These are phyloP conservation scores for Leccinum disarticulatum DNA, from an alignment of 768 basidiomycete species.

Conservation along the genomic window DNA sequence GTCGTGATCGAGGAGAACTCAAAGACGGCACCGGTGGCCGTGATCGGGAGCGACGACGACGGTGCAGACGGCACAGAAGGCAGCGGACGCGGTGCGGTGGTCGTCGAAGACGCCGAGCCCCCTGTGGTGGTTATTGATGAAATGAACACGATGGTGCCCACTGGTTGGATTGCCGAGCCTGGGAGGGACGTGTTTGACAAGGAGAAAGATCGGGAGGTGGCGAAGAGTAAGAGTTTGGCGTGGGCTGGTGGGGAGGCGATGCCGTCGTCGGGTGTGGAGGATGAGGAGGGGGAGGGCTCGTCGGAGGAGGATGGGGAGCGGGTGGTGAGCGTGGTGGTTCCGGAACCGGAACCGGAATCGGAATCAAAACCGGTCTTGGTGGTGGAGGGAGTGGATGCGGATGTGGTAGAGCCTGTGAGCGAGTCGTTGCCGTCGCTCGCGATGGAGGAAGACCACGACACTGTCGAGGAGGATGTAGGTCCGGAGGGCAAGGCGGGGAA, in stretches of 20 bases:
- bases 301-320: conserved; percentile 14
- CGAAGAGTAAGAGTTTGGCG: conserved; percentile 52
- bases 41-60: conserved; percentile 44
- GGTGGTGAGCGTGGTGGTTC: conserved; percentile 36
- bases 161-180: conserved; percentile 64
- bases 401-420: neutral
- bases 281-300: conserved; percentile 1
- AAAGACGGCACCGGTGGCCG: conserved; percentile 41
- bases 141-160: conserved; percentile 39
- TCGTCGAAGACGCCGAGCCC: conserved; percentile 43
- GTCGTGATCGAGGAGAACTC: conserved; percentile 36
- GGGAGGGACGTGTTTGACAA: conserved; percentile 73
- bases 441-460: neutral
- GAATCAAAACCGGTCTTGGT: no score
- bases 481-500: conserved; percentile 17
- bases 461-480: neutral
- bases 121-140: neutral
- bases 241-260: neutral
- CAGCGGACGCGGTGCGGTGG: conserved; percentile 53
- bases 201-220: conserved; percentile 39
- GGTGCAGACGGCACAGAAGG: conserved; percentile 7
- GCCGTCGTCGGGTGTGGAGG: neutral
- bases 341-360: no score
- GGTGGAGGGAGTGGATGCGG: neutral
- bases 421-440: neutral